Base-by-base conservation (phyloP, 2,329 filamentous ascomycete species). In the Malbranchea cinnamomea region DNA sequence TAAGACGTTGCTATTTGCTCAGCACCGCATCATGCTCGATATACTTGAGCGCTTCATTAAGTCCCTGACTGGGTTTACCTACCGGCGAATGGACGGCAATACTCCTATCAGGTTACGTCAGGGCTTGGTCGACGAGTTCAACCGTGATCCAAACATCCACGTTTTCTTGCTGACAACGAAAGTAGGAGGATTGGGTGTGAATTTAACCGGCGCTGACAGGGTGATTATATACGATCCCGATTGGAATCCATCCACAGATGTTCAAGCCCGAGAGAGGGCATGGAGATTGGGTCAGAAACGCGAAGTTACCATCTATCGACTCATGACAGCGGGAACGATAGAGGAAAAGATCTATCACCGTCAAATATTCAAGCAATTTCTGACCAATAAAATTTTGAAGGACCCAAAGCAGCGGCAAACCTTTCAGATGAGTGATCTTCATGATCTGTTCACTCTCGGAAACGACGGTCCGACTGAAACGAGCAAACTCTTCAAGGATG, bases 301-400 rank as follows among this genome's bases (percentile, higher is more conserved):
- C 31, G 83, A 93, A 27, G 89, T 98, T 16, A 85, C 83, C 4
- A 93, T 98, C 13, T 98, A 94, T 51, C 78, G 91, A 20, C 66
- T 98, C n/a, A 92, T 98, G 80, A 93, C 83, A 3, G 83, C 87
- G 4, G 89, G 89, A 2, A 98, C 91, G 0, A 98, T 98, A 14
- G 89, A 98, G 49, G 89, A 98, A 54, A 98, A 98, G 60, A 98
- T 98, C 17, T 98, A 95, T 39, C 87, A 98, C 53, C 78, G 91
- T 10, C 89, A 98, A 48, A 89, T 98, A 29, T 98, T 92, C 65
- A 98, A 98, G 54, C 87, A 95, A 44, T 94, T 95, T 48, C 65
- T 98, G 37, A 89, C 84, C 3, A 93, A 95, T 58, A 95, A 95
- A 53, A 85, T 98, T 5, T 56, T 98, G 29, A 85, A 80, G 43